Evolutionary conservation across 768 basidiomycete species (phyloP).

Genomic region (Rhizopogon rudus): DNA sequence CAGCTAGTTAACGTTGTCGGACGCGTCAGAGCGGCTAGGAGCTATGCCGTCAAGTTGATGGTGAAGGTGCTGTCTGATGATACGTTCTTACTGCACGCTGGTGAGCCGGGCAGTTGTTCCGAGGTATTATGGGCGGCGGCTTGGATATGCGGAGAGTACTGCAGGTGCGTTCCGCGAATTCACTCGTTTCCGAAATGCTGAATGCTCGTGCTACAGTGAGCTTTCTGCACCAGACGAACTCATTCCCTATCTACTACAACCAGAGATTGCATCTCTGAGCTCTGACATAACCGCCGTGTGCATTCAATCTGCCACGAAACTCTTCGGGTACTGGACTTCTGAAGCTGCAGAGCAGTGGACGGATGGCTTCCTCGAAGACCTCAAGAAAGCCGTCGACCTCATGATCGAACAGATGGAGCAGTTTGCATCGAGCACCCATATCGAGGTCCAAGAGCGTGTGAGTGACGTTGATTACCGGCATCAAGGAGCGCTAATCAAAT

Average conservation of each 20-base stretch:
- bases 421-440: constrained; percentile 59
- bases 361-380: constrained; percentile 59
- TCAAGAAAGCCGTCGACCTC: constrained; percentile 58
- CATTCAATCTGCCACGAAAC: constrained; percentile 77
- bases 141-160: constrained; percentile 95
- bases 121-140: constrained; percentile 92
- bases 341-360: constrained; percentile 76
- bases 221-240: constrained; percentile 75
- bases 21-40: constrained; percentile 69
- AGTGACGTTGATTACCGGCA: constrained; percentile 19
- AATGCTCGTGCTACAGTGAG: constrained; percentile 43
- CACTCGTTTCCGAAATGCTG: neutral
- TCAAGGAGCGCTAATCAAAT: too few relatives aligned
- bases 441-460: constrained; percentile 93
- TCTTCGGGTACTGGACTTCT: constrained; percentile 83
- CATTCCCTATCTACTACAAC: constrained; percentile 63
- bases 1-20: constrained; percentile 85
- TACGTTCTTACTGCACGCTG: constrained; percentile 59
- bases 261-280: constrained; percentile 48
- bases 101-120: constrained; percentile 68
- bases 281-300: constrained; percentile 73
- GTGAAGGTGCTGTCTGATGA: constrained; percentile 78
- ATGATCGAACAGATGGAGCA: constrained; percentile 53
- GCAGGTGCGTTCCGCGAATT: constrained; percentile 52
- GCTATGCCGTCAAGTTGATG: constrained; percentile 82